A percentile compares a stretch with the other conserved stretches of the same genome.
Evolutionary conservation across 2,329 filamentous ascomycete species (phyloP).

Genomic region (Aspergillus luchuensis): DNA sequence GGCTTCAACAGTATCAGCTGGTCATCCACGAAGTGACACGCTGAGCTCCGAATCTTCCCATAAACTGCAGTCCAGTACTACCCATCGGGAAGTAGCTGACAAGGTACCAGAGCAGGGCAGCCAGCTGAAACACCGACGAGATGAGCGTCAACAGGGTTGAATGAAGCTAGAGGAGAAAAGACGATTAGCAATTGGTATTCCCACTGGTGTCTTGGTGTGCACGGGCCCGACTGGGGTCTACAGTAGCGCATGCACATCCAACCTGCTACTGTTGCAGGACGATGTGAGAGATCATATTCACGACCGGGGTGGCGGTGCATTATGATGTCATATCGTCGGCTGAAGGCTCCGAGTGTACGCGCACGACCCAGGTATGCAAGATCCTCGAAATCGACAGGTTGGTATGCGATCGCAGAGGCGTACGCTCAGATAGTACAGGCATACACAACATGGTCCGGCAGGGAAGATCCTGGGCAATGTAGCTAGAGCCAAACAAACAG

Average conservation of each 20-base stretch:
- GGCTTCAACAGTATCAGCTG: constrained; percentile 52
- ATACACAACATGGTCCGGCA: constrained; percentile 1
- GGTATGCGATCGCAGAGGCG: constrained; percentile 7
- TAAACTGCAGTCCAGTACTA: constrained; percentile 80
- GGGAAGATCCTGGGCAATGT: constrained; percentile 2
- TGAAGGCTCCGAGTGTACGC: constrained; percentile 1
- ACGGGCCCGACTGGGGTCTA: not conserved
- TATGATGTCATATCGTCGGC: constrained; percentile 6
- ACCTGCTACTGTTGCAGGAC: constrained; percentile 4
- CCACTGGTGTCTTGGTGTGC: not conserved
- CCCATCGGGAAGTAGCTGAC: constrained; percentile 99
- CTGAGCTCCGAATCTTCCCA: constrained; percentile 80
- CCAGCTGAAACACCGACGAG: constrained; percentile 79
- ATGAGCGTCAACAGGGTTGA: constrained; percentile 83
- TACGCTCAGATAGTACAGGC: constrained; percentile 1
- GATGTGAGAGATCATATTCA: constrained; percentile 1
- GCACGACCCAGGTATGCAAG: constrained; percentile 3
- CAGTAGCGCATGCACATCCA: constrained; percentile 2
- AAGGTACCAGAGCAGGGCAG: constrained; percentile 85
- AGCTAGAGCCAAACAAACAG: constrained; percentile 11
- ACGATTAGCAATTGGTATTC: constrained; percentile 21
- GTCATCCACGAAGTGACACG: constrained; percentile 87
- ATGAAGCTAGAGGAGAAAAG: constrained; percentile 63
- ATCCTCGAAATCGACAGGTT: constrained; percentile 2
- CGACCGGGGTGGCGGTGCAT: not conserved